Percentiles rank a stretch among this genome's conserved stretches.
phyloP scores from a whole-genome alignment of 805 yeast species.

The Lipomyces lipofer region DNA sequence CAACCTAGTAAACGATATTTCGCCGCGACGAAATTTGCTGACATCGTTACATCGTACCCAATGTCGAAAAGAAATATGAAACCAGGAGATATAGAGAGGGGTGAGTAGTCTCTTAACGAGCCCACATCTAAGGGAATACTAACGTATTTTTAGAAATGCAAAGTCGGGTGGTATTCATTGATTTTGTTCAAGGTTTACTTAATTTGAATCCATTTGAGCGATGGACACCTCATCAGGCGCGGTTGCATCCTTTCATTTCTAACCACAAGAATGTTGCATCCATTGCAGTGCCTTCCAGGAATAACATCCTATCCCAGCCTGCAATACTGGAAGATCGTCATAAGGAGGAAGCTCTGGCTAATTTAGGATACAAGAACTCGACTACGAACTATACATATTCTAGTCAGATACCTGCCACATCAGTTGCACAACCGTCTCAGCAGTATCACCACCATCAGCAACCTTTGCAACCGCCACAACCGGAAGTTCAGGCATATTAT shows the following conservation, averaged over 20 bases:
- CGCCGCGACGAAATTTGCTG: constrained; percentile 61
- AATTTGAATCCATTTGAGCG: constrained; percentile 89
- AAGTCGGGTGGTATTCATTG: constrained; percentile 69
- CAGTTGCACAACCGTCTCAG: constrained; percentile 4
- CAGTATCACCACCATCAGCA: not conserved
- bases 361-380: not conserved
- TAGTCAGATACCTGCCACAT: no score
- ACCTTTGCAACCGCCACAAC: constrained; percentile 16
- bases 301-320: not conserved
- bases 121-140: no score
- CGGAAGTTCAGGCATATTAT: constrained; percentile 5
- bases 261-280: constrained; percentile 47
- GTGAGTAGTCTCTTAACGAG: no score
- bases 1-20: constrained; percentile 85
- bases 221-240: constrained; percentile 96
- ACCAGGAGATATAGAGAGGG: constrained; percentile 48
- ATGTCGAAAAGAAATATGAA: constrained; percentile 42
- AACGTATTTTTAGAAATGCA: constrained; percentile 66
- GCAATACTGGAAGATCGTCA: not conserved
- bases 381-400: not conserved
- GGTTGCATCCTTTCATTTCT: constrained; percentile 85
- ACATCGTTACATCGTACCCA: constrained; percentile 75
- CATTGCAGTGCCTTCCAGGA: not conserved
- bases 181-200: constrained; percentile 74
- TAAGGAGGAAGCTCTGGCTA: not conserved